Evolutionary conservation across 345 rosid species (phyloP).

Genomic region (Sonneratia alba): DNA sequence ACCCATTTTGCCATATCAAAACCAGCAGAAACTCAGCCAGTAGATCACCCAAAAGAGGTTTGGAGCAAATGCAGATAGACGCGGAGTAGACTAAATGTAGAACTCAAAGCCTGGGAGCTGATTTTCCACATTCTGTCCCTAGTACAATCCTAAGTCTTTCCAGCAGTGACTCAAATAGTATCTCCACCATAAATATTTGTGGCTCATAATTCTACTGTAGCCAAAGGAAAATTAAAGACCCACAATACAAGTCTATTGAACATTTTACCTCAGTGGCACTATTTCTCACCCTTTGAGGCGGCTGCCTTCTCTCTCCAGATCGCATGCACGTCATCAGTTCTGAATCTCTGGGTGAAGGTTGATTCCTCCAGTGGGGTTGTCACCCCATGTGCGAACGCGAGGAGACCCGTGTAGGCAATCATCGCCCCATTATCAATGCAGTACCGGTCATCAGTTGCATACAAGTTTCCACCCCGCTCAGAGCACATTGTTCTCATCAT

Average conservation of each 20-base stretch:
- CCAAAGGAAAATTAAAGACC: no score
- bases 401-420: slow-evolving; percentile 95
- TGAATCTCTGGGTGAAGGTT: slow-evolving; percentile 81
- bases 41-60: no score
- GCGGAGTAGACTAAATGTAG: no score
- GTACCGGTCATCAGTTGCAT: slow-evolving; percentile 87
- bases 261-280: slow-evolving; percentile 1
- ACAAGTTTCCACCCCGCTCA: slow-evolving; percentile 70
- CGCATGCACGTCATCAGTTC: slow-evolving; percentile 92
- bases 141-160: no score
- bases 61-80: no score
- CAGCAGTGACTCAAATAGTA: no score
- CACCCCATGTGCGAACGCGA: slow-evolving; percentile 58
- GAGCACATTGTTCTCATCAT: slow-evolving; percentile 97
- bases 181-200: no score
- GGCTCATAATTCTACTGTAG: no score
- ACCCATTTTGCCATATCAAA: no score
- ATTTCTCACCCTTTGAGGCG: neutral
- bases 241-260: neutral
- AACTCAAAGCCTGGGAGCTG: no score
- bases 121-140: no score
- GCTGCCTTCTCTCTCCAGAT: slow-evolving; percentile 66
- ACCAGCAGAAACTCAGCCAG: no score
- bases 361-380: slow-evolving; percentile 73
- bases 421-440: slow-evolving; percentile 94